phyloP scores from a whole-genome alignment of 306 rosid species.

The Glycyrrhiza uralensis region DNA sequence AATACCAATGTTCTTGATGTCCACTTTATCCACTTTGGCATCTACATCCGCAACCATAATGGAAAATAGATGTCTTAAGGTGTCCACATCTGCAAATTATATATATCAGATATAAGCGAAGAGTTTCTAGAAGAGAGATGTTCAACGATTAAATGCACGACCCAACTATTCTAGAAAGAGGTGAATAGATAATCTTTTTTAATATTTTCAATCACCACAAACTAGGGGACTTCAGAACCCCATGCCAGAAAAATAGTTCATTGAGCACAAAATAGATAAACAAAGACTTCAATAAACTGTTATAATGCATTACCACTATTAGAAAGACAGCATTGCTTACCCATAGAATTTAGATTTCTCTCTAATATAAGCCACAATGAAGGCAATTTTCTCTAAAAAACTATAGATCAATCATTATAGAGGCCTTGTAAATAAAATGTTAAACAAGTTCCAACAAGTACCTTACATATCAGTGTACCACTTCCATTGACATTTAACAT shows the following conservation, averaged over 20 bases:
- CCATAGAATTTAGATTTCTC: slow-evolving; percentile 45
- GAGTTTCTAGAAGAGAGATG: not conserved
- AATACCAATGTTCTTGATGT: slow-evolving; percentile 61
- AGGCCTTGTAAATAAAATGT: not conserved
- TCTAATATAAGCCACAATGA: slow-evolving; percentile 1
- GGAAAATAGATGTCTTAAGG: slow-evolving; percentile 6
- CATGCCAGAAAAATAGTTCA: not conserved
- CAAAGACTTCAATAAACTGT: slow-evolving; percentile 7
- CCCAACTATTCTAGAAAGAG: not conserved
- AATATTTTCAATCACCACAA: slow-evolving; percentile 11
- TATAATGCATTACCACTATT: not conserved
- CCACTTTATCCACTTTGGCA: slow-evolving; percentile 74
- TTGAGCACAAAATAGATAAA: not conserved
- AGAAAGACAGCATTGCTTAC: slow-evolving; percentile 38
- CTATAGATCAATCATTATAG: slow-evolving; percentile 17
- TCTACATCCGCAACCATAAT: slow-evolving; percentile 43
- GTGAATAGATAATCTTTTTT: not conserved
- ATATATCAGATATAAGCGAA: not conserved
- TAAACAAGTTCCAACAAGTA: slow-evolving; percentile 16
- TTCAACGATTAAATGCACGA: not conserved
- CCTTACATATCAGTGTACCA: slow-evolving; percentile 18
- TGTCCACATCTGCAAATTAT: not conserved
- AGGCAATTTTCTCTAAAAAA: not conserved
- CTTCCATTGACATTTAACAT: slow-evolving; percentile 24
- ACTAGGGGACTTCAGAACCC: not conserved